These are phyloP conservation scores for Vaccinium vitisidaea DNA, from an alignment of 148 eudicot genomes.

Conservation along the genomic window DNA sequence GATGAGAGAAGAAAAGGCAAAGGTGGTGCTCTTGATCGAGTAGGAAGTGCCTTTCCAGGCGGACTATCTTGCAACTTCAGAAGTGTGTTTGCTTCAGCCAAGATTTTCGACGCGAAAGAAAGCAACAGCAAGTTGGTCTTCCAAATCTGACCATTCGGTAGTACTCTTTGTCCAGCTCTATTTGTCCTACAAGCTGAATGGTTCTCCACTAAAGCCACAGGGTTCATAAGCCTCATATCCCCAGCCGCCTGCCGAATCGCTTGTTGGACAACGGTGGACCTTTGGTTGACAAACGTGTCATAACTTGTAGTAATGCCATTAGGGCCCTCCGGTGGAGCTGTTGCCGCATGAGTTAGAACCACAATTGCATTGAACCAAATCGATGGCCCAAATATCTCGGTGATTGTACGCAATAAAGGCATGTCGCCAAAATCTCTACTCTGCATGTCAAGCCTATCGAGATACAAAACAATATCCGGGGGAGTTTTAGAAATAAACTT, in stretches of 20 bases:
- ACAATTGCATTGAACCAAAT: conserved; percentile 98
- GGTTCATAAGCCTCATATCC: conserved; percentile 98
- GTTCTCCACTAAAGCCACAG: conserved; percentile 92
- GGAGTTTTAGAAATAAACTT: conserved; percentile 80
- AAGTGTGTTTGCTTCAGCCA: conserved; percentile 88
- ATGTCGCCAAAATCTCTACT: conserved; percentile 87
- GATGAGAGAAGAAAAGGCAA: conserved; percentile 86
- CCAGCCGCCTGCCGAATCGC: conserved; percentile 98
- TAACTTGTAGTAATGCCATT: conserved; percentile 81
- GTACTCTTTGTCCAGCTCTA: conserved; percentile 87
- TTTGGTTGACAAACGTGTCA: conserved; percentile 90
- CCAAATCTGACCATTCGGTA: conserved; percentile 99
- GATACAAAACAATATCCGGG: conserved; percentile 90
- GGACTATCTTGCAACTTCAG: conserved; percentile 87
- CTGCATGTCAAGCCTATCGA: conserved; percentile 92
- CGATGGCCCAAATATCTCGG: conserved; percentile 82
- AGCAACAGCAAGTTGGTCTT: conserved; percentile 83
- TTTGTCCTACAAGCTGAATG: conserved; percentile 93
- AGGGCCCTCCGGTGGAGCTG: conserved; percentile 98
- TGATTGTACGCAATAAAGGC: conserved; percentile 80
- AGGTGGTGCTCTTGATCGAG: conserved; percentile 71
- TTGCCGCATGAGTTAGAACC: conserved; percentile 94
- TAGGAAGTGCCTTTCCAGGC: conserved; percentile 61
- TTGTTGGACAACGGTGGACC: conserved; percentile 93
- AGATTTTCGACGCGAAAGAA: conserved; percentile 89